Evolutionary conservation across 1,139 yeast species (phyloP), one percentile per base, ranked within the genome.

Genomic region (Pichia sp.): DNA sequence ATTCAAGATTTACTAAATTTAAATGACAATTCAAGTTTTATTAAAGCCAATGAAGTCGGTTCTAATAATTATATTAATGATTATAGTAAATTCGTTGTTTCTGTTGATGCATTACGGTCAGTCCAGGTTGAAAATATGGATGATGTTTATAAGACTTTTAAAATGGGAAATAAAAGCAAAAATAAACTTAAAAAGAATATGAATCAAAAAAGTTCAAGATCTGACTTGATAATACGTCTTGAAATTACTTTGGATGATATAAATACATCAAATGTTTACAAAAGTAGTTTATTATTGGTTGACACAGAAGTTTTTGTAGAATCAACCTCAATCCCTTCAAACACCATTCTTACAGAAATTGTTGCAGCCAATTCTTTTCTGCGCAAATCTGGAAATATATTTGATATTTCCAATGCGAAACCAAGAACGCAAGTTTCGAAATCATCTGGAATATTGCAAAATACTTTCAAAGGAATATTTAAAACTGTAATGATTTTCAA

Each of bases 401-500:
- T n/a, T n/a, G n/a, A n/a, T n/a, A n/a, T n/a, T n/a, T n/a, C n/a
- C n/a, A n/a, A n/a, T n/a, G n/a, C n/a, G n/a, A n/a, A n/a, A n/a
- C n/a, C n/a, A n/a, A n/a, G n/a, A n/a, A n/a, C n/a, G n/a, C n/a
- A n/a, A n/a, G 95, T 87, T 56, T 86, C 96, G 0, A 85, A 85
- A 56, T 70, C 89, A 46, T 87, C 97, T 0, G 70, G 95, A 49
- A 80, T 89, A 12, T 65, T 89, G 36, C 95, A 87, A 61, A 95
- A 87, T 56, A 80, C 95, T 0, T 67, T 89, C 26, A 95, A 96
- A 3, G 96, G 96, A 2, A 87, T 89, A 61, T 80, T 94, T 2
- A 69, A 92, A 47, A 89, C 96, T 0, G 78, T 87, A 1, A 69
- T 89, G 42, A 81, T 89, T 32, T 73, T 89, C 40, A 86, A 82